phyloP scores from a whole-genome alignment of 2,329 filamentous ascomycete genomes.

The Cordyceps farinosa region DNA sequence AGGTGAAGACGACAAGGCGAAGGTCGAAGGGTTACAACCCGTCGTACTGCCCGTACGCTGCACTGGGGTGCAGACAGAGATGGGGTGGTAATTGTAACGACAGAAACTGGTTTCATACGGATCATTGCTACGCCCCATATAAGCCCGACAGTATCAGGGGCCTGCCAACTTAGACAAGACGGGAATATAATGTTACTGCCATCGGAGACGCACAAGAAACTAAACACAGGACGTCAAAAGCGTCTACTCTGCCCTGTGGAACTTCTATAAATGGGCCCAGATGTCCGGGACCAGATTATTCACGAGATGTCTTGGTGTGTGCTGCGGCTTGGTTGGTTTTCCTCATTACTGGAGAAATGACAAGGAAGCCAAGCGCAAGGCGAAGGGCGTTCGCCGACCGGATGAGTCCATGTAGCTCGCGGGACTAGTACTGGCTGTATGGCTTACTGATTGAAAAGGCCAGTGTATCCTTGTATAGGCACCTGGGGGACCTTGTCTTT shows the following conservation, averaged over 20 bases:
- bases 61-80: too few species aligned
- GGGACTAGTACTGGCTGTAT: neutral
- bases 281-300: neutral
- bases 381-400: neutral
- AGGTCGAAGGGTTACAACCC: neutral
- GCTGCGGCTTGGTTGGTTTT: neutral
- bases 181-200: neutral
- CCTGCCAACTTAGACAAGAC: neutral
- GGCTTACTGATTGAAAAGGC: neutral
- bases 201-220: neutral
- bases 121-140: neutral
- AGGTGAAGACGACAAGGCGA: neutral
- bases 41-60: neutral
- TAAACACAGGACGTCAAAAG: neutral
- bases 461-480: too few species aligned
- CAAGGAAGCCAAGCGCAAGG: neutral
- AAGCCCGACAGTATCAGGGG: neutral
- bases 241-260: neutral
- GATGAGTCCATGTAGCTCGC: neutral
- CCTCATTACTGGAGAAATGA: neutral
- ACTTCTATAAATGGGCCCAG: neutral
- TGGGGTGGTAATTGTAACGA: too few species aligned
- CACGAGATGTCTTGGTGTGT: neutral
- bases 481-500: too few species aligned
- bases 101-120: too few species aligned